These are phyloP conservation scores for Akanthomyces uredinophilus DNA, from an alignment of 2,329 filamentous ascomycete species.

Conservation along the genomic window DNA sequence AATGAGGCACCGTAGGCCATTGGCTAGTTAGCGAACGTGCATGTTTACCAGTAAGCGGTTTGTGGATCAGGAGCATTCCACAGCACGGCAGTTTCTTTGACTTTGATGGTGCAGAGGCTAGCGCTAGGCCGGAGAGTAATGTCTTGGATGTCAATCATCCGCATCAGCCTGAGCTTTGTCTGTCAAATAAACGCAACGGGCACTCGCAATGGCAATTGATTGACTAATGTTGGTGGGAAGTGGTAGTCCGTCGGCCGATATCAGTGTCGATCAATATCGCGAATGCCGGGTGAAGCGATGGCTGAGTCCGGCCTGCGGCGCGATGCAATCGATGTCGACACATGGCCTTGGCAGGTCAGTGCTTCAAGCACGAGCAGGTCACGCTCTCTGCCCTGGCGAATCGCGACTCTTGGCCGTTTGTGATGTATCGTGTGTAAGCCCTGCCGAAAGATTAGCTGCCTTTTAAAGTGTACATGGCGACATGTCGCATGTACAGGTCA, in stretches of 20 bases:
- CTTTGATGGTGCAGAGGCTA: not conserved
- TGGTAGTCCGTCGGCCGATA: too few species aligned
- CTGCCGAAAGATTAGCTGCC: not conserved
- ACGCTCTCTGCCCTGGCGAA: not conserved
- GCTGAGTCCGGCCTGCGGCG: not conserved
- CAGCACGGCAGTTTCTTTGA: not conserved
- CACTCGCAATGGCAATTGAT: not conserved
- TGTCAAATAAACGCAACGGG: not conserved
- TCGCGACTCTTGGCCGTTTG: not conserved
- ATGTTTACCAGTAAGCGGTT: not conserved
- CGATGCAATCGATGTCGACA: not conserved
- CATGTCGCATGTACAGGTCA: not conserved
- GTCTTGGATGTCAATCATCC: too few species aligned
- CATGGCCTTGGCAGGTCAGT: not conserved
- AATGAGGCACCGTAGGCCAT: not conserved
- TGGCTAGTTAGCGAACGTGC: not conserved
- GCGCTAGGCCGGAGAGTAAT: not conserved
- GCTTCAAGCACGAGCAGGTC: not conserved
- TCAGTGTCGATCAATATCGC: not conserved
- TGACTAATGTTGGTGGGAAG: not conserved
- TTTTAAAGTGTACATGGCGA: not conserved
- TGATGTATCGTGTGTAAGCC: not conserved
- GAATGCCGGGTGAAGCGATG: not conserved
- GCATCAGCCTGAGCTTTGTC: not conserved
- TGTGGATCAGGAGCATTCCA: not conserved